A percentile compares a stretch with the other conserved stretches of the same genome.
phyloP scores from a whole-genome alignment of 1,284 basidiomycete species.

The Marasmius oreades region DNA sequence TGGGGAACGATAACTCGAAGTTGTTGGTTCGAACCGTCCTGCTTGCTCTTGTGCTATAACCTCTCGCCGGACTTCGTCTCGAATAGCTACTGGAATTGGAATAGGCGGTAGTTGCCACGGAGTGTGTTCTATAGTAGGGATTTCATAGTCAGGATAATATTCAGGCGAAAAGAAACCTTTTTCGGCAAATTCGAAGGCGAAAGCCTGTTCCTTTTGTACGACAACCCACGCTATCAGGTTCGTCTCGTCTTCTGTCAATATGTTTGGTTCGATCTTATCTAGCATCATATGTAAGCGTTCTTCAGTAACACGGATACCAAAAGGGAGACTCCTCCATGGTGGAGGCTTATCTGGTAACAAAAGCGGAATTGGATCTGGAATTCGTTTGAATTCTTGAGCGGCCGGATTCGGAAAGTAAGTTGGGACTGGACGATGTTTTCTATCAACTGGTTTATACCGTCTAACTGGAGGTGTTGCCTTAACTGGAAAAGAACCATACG shows the following conservation, averaged over 20 bases:
- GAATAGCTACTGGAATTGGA: conserved; percentile 22
- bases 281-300: conserved; percentile 18
- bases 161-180: conserved; percentile 25
- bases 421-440: conserved; percentile 28
- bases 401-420: conserved; percentile 26
- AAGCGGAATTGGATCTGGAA: conserved; percentile 10
- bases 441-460: conserved; percentile 29
- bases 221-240: conserved; percentile 24
- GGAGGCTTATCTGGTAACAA: conserved; percentile 19
- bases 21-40: conserved; percentile 28
- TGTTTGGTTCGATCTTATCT: conserved; percentile 10
- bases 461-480: background rate
- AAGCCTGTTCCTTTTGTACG: conserved; percentile 14
- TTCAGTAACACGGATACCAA: conserved; percentile 10
- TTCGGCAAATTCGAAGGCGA: conserved; percentile 27
- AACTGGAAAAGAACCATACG: background rate
- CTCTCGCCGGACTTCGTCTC: conserved; percentile 19
- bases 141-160: conserved; percentile 32
- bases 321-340: conserved; percentile 6
- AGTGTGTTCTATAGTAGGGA: conserved; percentile 29
- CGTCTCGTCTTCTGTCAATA: conserved; percentile 19
- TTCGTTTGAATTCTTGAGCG: conserved; percentile 21
- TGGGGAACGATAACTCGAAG: conserved; percentile 26
- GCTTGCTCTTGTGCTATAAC: conserved; percentile 21
- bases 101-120: conserved; percentile 29